Evolutionary conservation across 2,329 filamentous ascomycete genomes (phyloP).

Genomic region (Botryosphaeria dothidea): DNA sequence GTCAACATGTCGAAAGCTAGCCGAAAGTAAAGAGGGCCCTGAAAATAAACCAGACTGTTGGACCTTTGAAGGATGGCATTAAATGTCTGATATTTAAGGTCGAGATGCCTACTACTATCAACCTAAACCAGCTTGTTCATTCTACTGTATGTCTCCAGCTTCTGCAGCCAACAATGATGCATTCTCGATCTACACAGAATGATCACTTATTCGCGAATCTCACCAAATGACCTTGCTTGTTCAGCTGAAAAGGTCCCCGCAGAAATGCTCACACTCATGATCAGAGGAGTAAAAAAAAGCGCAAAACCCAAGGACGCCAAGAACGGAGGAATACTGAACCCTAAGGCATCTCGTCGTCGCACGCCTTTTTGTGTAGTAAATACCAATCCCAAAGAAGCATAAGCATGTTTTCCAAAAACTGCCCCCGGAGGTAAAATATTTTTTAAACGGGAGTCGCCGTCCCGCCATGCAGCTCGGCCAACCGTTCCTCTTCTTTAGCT

Average conservation of each 20-base stretch:
- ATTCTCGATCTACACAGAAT: neutral
- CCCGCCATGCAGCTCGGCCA: slow-evolving; percentile 31
- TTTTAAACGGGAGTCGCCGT: neutral
- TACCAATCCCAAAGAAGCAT: neutral
- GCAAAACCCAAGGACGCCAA: neutral
- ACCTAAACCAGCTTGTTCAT: neutral
- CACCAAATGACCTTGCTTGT: neutral
- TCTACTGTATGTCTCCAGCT: neutral
- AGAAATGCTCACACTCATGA: neutral
- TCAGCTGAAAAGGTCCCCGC: neutral
- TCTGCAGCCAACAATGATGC: neutral
- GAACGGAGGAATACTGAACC: slow-evolving; percentile 8
- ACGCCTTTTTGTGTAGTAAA: slow-evolving; percentile 11
- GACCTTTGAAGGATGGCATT: no score
- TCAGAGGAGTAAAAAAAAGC: neutral
- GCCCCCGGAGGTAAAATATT: neutral
- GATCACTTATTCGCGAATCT: neutral
- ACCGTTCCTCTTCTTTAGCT: slow-evolving; percentile 74
- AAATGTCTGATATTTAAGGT: no score
- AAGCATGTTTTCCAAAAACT: neutral
- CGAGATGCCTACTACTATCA: neutral
- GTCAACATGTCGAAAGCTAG: no score
- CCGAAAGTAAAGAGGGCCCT: no score
- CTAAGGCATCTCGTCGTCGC: slow-evolving; percentile 6
- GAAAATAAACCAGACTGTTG: no score